Evolutionary conservation across 2,329 filamentous ascomycete genomes (phyloP).

Genomic region (Botrytis paeoniae): DNA sequence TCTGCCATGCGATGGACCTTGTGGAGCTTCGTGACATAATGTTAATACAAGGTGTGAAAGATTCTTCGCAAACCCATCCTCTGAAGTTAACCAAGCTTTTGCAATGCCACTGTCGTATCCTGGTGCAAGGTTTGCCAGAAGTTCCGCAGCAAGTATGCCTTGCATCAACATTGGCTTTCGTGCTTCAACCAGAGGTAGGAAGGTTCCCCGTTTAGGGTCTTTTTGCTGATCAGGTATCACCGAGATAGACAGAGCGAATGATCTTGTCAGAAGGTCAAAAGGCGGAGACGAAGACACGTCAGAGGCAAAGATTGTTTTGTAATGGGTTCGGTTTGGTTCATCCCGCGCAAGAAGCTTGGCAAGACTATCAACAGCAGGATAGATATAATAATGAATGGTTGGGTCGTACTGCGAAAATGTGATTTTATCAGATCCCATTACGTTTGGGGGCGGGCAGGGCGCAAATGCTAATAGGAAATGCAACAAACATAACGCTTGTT

Average conservation of each 20-base stretch:
- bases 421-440: constrained; percentile 53
- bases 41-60: constrained; percentile 73
- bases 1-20: constrained; percentile 44
- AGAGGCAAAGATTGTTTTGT: constrained; percentile 74
- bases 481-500: constrained; percentile 82
- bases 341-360: constrained; percentile 91
- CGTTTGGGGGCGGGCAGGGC: constrained; percentile 67
- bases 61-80: constrained; percentile 79
- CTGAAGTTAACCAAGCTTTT: constrained; percentile 75
- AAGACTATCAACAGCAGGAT: constrained; percentile 82
- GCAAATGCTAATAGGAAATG: constrained; percentile 91
- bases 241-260: constrained; percentile 83
- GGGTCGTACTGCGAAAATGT: constrained; percentile 82
- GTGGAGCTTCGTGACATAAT: constrained; percentile 56
- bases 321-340: constrained; percentile 85
- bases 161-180: constrained; percentile 91
- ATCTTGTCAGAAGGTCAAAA: constrained; percentile 78
- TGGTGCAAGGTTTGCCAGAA: constrained; percentile 72
- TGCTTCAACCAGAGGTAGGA: constrained; percentile 69
- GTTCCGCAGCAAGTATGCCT: constrained; percentile 84
- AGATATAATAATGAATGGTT: constrained; percentile 78
- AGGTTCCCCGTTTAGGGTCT: constrained; percentile 55
- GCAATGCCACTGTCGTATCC: constrained; percentile 70
- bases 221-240: constrained; percentile 72
- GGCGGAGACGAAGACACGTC: constrained; percentile 64